These are phyloP conservation scores for Fusarium tuaranense DNA, from an alignment of 2,329 filamentous ascomycete species.

Conservation along the genomic window DNA sequence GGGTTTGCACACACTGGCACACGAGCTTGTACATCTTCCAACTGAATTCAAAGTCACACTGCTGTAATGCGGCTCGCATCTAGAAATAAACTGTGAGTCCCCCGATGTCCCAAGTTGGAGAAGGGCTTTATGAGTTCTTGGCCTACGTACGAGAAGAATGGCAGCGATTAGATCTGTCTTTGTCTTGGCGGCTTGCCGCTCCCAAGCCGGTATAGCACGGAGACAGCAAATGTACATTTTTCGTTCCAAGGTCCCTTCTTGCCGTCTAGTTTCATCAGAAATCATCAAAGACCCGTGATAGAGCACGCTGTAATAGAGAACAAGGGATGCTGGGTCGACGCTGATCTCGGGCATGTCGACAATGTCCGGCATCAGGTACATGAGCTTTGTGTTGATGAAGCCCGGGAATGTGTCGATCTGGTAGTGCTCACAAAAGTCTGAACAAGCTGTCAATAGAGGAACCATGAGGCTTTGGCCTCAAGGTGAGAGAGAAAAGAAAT, in stretches of 20 bases:
- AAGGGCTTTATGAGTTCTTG: not conserved
- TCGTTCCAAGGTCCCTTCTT: not conserved
- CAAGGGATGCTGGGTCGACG: not conserved
- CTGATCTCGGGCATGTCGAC: slow-evolving; percentile 3
- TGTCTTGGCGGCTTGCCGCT: not conserved
- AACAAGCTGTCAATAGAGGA: not conserved
- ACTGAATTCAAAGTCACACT: slow-evolving; percentile 7
- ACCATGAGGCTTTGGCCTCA: not conserved
- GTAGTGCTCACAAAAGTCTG: slow-evolving; percentile 7
- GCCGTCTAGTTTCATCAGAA: not conserved
- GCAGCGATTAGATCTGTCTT: slow-evolving; percentile 5
- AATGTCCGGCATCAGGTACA: slow-evolving; percentile 4
- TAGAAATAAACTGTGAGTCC: not conserved
- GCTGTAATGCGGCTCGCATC: slow-evolving; percentile 4
- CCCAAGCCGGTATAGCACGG: slow-evolving; percentile 4
- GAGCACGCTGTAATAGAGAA: slow-evolving; percentile 10
- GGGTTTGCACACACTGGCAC: not conserved
- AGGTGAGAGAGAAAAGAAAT: not conserved
- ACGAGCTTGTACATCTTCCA: slow-evolving; percentile 10
- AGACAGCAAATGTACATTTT: slow-evolving; percentile 1
- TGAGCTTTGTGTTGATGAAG: slow-evolving; percentile 14
- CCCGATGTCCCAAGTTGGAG: not conserved
- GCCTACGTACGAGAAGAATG: slow-evolving; percentile 8
- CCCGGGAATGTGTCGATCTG: slow-evolving; percentile 5
- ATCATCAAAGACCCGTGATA: slow-evolving; percentile 5